Percentiles rank a stretch among this genome's conserved stretches.
Evolutionary conservation across 768 basidiomycete genomes (phyloP).

Genomic region (Arthromyces matolae): DNA sequence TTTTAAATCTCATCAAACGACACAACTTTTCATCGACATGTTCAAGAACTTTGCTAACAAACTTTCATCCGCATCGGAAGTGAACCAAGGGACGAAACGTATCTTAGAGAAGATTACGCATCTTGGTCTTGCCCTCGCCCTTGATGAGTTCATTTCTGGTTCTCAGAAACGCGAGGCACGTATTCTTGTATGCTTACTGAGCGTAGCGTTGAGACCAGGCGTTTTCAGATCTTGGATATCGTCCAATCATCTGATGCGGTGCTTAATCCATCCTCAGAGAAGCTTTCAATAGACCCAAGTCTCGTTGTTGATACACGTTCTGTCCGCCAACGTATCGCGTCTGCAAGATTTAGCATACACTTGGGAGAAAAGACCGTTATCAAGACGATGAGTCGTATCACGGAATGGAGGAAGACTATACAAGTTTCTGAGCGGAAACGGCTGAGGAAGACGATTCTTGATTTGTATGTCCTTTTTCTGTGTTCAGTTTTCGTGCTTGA

Average conservation of each 20-base stretch:
- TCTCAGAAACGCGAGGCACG: constrained; percentile 73
- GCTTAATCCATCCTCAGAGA: constrained; percentile 45
- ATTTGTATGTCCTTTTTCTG: constrained; percentile 48
- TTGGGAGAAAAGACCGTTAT: constrained; percentile 59
- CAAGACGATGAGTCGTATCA: constrained; percentile 59
- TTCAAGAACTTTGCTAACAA: constrained; percentile 53
- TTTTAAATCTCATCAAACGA: constrained; percentile 70
- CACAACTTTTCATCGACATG: constrained; percentile 62
- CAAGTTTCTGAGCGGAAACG: constrained; percentile 67
- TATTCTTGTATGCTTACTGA: background rate
- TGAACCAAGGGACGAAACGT: constrained; percentile 45
- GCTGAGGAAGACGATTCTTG: constrained; percentile 65
- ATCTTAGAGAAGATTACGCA: constrained; percentile 71
- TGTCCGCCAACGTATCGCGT: constrained; percentile 48
- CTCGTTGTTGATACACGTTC: constrained; percentile 51
- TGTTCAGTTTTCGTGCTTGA: background rate
- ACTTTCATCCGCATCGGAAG: constrained; percentile 31
- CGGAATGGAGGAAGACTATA: constrained; percentile 73
- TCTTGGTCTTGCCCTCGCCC: constrained; percentile 62
- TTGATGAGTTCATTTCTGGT: constrained; percentile 57
- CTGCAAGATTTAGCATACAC: constrained; percentile 58
- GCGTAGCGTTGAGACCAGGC: constrained; percentile 2
- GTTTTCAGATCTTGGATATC: constrained; percentile 56
- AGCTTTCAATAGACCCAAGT: constrained; percentile 49
- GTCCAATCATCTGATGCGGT: constrained; percentile 50